Base-by-base conservation (phyloP, 2,329 filamentous ascomycete genomes). In the Exophiala sp. region DNA sequence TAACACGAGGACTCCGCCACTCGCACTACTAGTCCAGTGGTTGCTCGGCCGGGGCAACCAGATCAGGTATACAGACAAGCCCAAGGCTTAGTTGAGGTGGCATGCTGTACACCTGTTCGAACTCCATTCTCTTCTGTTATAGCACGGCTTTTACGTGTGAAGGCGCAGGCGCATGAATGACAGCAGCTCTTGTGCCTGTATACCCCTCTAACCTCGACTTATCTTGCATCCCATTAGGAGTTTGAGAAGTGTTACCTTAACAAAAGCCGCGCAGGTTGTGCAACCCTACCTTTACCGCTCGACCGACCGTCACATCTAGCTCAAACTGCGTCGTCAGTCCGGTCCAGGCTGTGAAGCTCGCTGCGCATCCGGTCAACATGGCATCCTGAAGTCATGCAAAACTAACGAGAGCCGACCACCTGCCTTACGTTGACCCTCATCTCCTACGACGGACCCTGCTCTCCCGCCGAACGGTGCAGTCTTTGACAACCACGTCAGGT, bases 301-400 rank as follows among this genome's bases (percentile, higher is more conserved):
- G 14, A 37, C 34, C 16, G n/a, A 37, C 34, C 14, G 11, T 11
- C 34, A 37, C 34, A 32, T 32, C 29, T 32, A 13, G 3, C 34
- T 37, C 13, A 19, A 18, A 9, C 34, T 19, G 34, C 34, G 34
- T 37, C 34, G 18, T 16, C 34, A 37, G 34, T 16, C 5, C 14
- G 19, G 18, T 19, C 18, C 16, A 3, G 43, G 49, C 43, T 52
- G 49, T 52, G 44, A 32, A 38, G 19, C 5, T 19, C 6, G 34
- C 34, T 43, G 38, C 43, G 30, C 42, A 23, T n/a, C n/a, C 34
- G 24, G 39, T 27, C 43, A 42, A 23, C 29, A 50, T 50, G 48
- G 16, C 13, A 10, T 32, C 45, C 35, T 42, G 47, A 50, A 46
- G 39, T 14, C 27, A 50, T 50, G 48, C 29, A 27, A 13, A 23